These are phyloP conservation scores for Begonia loranthoides DNA, from an alignment of 306 rosid genomes.

Conservation along the genomic window DNA sequence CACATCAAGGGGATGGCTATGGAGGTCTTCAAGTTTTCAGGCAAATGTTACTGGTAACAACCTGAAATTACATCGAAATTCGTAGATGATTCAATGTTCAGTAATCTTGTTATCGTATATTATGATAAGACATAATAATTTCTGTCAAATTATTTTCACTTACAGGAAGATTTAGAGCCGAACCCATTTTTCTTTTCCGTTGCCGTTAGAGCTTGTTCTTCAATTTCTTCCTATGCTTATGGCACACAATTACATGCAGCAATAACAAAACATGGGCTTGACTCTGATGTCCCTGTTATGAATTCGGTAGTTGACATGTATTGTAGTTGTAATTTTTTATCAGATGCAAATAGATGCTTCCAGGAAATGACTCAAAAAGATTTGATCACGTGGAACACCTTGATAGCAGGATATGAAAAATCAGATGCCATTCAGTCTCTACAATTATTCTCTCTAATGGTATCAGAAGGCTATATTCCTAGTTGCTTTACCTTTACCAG, in stretches of 20 bases:
- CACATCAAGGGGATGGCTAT: slow-evolving; percentile 52
- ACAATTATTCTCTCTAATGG: slow-evolving; percentile 42
- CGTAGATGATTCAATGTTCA: not conserved
- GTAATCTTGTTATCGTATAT: not conserved
- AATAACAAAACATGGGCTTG: slow-evolving; percentile 42
- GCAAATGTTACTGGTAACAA: slow-evolving; percentile 48
- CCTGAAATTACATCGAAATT: slow-evolving; percentile 1
- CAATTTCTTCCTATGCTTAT: slow-evolving; percentile 21
- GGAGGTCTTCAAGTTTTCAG: slow-evolving; percentile 43
- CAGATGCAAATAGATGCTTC: slow-evolving; percentile 49
- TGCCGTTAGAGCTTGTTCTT: slow-evolving; percentile 61
- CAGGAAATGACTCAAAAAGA: slow-evolving; percentile 38
- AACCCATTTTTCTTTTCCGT: slow-evolving; percentile 62
- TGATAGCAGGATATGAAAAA: slow-evolving; percentile 58
- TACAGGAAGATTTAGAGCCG: slow-evolving; percentile 56
- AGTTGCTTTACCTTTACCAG: slow-evolving; percentile 58
- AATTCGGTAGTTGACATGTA: slow-evolving; percentile 68
- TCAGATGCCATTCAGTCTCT: slow-evolving; percentile 41
- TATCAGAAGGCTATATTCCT: slow-evolving; percentile 38
- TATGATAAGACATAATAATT: too few species aligned
- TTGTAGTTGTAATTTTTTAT: slow-evolving; percentile 46
- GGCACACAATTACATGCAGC: slow-evolving; percentile 71
- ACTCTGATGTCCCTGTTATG: slow-evolving; percentile 49
- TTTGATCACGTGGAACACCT: slow-evolving; percentile 64
- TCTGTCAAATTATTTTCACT: slow-evolving; percentile 15